phyloP scores from a whole-genome alignment of 306 rosid genomes.

The Rosa lucieae region DNA sequence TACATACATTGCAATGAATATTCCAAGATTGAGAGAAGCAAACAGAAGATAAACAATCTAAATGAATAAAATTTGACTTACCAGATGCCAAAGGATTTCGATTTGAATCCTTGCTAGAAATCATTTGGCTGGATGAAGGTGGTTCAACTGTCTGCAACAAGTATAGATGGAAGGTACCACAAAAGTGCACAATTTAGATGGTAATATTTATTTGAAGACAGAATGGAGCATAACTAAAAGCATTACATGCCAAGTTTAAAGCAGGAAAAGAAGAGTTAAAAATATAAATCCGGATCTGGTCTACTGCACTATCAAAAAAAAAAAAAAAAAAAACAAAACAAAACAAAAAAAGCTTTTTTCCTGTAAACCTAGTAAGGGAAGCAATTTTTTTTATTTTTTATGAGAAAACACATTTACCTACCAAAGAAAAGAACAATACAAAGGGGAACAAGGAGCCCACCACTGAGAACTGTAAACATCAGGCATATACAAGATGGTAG shows the following conservation, averaged over 20 bases:
- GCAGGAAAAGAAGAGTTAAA: neutral
- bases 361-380: no score
- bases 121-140: conserved; percentile 40
- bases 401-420: no score
- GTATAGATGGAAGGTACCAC: conserved; percentile 19
- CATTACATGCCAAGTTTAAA: neutral
- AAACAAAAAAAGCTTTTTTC: no score
- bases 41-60: conserved; percentile 16
- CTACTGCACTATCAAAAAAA: no score
- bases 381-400: no score
- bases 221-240: neutral
- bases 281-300: neutral
- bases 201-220: conserved; percentile 19
- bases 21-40: conserved; percentile 21
- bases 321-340: no score
- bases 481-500: neutral
- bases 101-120: conserved; percentile 41
- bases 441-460: neutral
- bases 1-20: neutral
- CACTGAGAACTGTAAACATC: neutral
- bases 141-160: conserved; percentile 49
- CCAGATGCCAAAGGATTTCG: conserved; percentile 48
- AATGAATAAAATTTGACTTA: conserved; percentile 27
- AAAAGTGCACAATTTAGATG: conserved; percentile 22
- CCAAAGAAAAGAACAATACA: neutral